These are phyloP conservation scores for Jimgerdemannia flammicorona DNA, from an alignment of 192 early-diverging fungal species.

Conservation along the genomic window DNA sequence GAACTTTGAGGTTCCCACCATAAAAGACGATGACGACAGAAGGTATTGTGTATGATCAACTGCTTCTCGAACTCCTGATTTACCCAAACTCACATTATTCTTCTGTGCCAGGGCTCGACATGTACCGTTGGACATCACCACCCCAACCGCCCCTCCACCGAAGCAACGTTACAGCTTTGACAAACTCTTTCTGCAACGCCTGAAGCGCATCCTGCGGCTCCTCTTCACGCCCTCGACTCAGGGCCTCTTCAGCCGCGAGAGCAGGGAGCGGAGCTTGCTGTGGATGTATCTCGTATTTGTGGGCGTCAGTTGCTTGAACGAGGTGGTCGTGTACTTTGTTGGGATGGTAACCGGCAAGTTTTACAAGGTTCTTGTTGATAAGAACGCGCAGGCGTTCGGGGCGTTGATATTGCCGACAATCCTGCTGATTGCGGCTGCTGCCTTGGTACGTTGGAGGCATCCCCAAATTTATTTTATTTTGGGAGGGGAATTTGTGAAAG, in stretches of 20 bases:
- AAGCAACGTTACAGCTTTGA: constrained; percentile 30
- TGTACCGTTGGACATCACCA: background rate
- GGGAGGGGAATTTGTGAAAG: constrained; percentile 9
- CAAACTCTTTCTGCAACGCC: constrained; percentile 27
- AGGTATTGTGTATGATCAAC: background rate
- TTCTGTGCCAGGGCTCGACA: background rate
- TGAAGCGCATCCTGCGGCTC: constrained; percentile 21
- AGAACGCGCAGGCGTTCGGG: constrained; percentile 57
- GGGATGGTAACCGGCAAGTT: constrained; percentile 71
- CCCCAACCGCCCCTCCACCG: background rate
- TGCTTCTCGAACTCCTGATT: background rate
- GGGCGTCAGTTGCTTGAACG: constrained; percentile 31
- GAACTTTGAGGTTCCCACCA: background rate
- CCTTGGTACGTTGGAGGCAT: constrained; percentile 37
- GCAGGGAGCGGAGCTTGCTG: constrained; percentile 21
- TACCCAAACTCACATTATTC: background rate
- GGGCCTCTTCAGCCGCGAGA: constrained; percentile 2
- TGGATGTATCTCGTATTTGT: constrained; percentile 44
- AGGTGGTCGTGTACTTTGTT: constrained; percentile 61
- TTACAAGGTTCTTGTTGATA: constrained; percentile 67
- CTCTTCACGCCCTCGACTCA: constrained; percentile 18
- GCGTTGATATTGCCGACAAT: constrained; percentile 51
- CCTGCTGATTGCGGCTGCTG: constrained; percentile 51
- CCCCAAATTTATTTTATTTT: background rate
- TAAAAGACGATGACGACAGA: background rate